Conservation (phyloP, 257 asterid species). For the Nicotiana noctiflora region DNA sequence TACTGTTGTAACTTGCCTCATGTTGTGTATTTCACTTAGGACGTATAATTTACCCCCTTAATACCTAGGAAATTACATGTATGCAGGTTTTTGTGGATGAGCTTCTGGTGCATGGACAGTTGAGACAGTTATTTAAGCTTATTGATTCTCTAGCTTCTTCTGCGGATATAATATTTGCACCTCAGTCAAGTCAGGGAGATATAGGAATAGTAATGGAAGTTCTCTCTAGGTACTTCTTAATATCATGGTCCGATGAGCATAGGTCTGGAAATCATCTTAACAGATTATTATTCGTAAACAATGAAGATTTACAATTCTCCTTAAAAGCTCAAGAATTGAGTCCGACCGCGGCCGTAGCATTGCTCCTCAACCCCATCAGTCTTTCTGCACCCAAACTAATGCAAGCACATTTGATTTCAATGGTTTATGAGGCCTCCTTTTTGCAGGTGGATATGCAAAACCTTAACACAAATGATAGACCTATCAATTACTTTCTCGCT, state of each 20-base stretch:
- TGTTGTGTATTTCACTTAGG: not conserved
- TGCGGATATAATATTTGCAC: conserved; percentile 26
- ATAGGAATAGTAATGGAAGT: too few species aligned
- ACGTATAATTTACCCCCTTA: conserved; percentile 9
- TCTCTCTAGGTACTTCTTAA: too few species aligned
- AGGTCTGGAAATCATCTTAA: too few species aligned
- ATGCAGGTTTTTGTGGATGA: conserved; percentile 73
- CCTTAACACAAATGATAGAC: conserved; percentile 36
- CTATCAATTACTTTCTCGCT: conserved; percentile 42
- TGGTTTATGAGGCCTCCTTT: conserved; percentile 53
- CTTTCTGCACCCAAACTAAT: conserved; percentile 54
- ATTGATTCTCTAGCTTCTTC: conserved; percentile 36
- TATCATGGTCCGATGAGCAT: too few species aligned
- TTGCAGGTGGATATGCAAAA: conserved; percentile 17
- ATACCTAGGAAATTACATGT: conserved; percentile 9
- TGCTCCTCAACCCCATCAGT: conserved; percentile 57
- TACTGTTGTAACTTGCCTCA: not conserved
- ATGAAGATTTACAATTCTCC: conserved; percentile 25
- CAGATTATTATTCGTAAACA: conserved; percentile 37
- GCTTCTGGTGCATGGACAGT: conserved; percentile 46
- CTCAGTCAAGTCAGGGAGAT: too few species aligned
- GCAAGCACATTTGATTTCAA: conserved; percentile 55
- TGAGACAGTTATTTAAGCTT: conserved; percentile 36
- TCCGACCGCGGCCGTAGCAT: conserved; percentile 44
- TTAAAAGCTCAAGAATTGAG: conserved; percentile 46